Conservation (phyloP, 768 basidiomycete species). For the Mrakia gelida region DNA sequence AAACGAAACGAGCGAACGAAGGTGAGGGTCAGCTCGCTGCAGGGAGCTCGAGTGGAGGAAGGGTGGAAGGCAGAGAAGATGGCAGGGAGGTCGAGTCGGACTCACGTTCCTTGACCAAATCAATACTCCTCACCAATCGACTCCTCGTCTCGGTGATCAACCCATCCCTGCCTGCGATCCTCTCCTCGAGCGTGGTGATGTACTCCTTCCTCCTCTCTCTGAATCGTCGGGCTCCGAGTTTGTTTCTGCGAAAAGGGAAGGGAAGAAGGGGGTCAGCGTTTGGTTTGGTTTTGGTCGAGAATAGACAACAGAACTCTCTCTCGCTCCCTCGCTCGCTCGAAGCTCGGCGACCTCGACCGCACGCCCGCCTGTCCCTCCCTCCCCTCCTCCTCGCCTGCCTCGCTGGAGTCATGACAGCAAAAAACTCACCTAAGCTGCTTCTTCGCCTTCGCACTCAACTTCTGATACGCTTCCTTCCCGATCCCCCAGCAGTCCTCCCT, state of each 20-base stretch:
- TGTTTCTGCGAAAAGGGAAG: constrained; percentile 7
- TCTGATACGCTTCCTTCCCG: constrained; percentile 21
- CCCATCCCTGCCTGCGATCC: constrained; percentile 19
- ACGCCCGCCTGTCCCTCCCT: too few relatives aligned
- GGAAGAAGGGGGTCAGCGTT: neutral
- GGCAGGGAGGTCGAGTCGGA: neutral
- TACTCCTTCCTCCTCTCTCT: constrained; percentile 28
- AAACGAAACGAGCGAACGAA: neutral
- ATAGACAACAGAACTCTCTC: too few relatives aligned
- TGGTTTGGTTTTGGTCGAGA: neutral
- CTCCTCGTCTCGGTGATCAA: constrained; percentile 7
- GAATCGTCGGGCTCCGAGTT: constrained; percentile 26
- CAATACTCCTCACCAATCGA: neutral
- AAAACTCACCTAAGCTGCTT: constrained; percentile 23
- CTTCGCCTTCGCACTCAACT: constrained; percentile 5
- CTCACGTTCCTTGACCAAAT: constrained; percentile 18
- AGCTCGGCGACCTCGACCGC: too few relatives aligned
- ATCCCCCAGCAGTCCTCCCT: constrained; percentile 25
- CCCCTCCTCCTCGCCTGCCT: too few relatives aligned
- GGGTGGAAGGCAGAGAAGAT: neutral
- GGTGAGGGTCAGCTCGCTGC: neutral
- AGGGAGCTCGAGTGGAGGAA: neutral
- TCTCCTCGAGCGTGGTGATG: constrained; percentile 20
- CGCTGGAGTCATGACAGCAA: too few relatives aligned
- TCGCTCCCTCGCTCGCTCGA: too few relatives aligned